Conservation (phyloP, 768 basidiomycete species). For the Amylocystis lapponica region DNA sequence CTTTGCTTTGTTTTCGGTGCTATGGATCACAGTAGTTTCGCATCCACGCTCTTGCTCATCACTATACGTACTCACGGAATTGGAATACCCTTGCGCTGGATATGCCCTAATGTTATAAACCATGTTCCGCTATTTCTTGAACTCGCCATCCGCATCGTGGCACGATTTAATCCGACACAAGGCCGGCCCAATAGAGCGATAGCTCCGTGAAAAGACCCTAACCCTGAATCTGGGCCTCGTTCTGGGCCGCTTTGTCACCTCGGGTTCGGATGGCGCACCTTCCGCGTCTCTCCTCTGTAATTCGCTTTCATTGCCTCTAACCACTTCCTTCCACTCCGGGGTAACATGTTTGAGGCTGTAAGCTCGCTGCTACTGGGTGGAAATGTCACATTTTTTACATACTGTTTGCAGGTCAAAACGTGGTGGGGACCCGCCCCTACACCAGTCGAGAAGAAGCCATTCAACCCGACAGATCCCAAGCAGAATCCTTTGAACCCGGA, state of each 20-base stretch:
- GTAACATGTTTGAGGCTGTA: neutral
- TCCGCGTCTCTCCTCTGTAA: neutral
- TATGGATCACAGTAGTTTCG: too few species aligned
- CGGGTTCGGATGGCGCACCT: neutral
- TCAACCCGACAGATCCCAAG: constrained; percentile 70
- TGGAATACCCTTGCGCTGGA: too few species aligned
- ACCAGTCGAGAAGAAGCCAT: constrained; percentile 26
- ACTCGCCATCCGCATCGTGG: neutral
- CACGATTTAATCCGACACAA: neutral
- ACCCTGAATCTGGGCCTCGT: constrained; percentile 7
- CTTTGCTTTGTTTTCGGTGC: too few species aligned
- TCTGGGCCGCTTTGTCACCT: neutral
- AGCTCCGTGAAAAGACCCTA: neutral
- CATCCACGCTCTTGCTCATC: too few species aligned
- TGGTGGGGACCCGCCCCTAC: constrained; percentile 19
- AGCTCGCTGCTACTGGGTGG: too few species aligned
- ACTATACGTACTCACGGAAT: too few species aligned
- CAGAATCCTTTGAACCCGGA: constrained; percentile 88
- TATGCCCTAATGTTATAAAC: too few species aligned
- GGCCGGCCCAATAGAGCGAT: neutral
- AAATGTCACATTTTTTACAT: neutral
- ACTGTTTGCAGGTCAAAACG: constrained; percentile 15
- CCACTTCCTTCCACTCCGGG: neutral
- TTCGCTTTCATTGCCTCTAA: neutral
- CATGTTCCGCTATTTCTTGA: neutral